Conservation (phyloP, 164 flowering plant genomes). For the Vitis rupestris region DNA sequence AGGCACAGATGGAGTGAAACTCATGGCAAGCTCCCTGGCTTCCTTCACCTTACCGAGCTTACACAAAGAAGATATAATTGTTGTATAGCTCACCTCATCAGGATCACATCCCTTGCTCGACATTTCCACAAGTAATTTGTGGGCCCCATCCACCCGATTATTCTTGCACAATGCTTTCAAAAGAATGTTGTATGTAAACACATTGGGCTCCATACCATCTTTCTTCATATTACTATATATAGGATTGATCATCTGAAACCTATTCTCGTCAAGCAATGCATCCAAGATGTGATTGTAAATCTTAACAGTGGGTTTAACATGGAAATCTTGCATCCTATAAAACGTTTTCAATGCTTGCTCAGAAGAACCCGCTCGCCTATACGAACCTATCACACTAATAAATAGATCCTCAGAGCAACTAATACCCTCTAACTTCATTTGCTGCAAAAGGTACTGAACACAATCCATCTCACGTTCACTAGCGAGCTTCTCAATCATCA, state of each 20-base stretch:
- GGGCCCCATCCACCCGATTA: constrained; percentile 59
- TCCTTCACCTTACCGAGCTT: constrained; percentile 56
- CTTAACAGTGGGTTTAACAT: constrained; percentile 62
- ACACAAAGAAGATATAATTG: constrained; percentile 71
- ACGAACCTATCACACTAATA: constrained; percentile 49
- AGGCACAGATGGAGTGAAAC: constrained; percentile 47
- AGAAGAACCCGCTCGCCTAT: constrained; percentile 40
- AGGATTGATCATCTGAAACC: constrained; percentile 67
- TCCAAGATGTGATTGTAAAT: constrained; percentile 82
- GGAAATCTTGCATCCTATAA: constrained; percentile 72
- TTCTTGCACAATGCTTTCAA: constrained; percentile 87
- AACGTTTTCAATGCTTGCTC: constrained; percentile 78
- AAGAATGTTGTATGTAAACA: constrained; percentile 78
- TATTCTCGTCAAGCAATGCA: constrained; percentile 65
- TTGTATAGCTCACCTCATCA: constrained; percentile 77
- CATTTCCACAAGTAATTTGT: constrained; percentile 75
- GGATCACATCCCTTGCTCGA: constrained; percentile 63
- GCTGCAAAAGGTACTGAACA: constrained; percentile 73
- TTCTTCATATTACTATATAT: constrained; percentile 72
- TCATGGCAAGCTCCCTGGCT: constrained; percentile 54
- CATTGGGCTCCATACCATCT: constrained; percentile 74
- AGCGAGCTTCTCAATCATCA: constrained; percentile 73
- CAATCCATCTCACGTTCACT: constrained; percentile 46
- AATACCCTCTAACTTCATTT: constrained; percentile 77
- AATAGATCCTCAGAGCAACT: constrained; percentile 62